Evolutionary conservation across 2,329 filamentous ascomycete genomes (phyloP).

Genomic region (Fusarium nygamai): DNA sequence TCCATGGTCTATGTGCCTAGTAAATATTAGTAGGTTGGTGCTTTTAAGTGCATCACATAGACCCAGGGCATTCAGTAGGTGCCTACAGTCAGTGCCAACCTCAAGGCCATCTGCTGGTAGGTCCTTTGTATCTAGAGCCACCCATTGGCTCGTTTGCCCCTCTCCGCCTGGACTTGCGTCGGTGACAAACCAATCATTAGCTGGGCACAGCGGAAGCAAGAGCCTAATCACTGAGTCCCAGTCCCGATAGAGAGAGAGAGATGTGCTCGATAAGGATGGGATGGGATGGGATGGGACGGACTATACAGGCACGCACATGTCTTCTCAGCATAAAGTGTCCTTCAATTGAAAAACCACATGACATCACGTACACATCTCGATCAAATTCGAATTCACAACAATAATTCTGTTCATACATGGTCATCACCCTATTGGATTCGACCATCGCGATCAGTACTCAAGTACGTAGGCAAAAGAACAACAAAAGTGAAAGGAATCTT

Average conservation of each 20-base stretch:
- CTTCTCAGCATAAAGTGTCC: not conserved
- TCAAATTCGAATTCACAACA: not conserved
- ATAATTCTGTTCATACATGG: not conserved
- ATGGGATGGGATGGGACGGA: not conserved
- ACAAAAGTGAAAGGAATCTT: conserved; percentile 13
- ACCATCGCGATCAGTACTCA: conserved; percentile 12
- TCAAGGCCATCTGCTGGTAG: not conserved
- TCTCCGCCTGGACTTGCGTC: not conserved
- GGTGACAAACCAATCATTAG: not conserved
- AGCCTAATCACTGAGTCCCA: not conserved
- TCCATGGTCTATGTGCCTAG: not conserved
- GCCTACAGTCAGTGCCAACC: not conserved
- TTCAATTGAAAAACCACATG: not conserved
- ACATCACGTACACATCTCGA: not conserved
- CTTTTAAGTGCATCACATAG: not conserved
- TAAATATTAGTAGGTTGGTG: not conserved
- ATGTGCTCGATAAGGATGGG: not conserved
- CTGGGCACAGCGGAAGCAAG: not conserved
- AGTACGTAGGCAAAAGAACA: conserved; percentile 22
- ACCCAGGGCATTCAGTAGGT: not conserved
- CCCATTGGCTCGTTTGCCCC: conserved; percentile 12
- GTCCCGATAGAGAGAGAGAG: not conserved
- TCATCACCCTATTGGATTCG: conserved; percentile 10
- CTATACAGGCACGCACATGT: not conserved
- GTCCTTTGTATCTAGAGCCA: conserved; percentile 2